phyloP scores from a whole-genome alignment of 805 yeast genomes.

The Diddensiella santjacobensis region DNA sequence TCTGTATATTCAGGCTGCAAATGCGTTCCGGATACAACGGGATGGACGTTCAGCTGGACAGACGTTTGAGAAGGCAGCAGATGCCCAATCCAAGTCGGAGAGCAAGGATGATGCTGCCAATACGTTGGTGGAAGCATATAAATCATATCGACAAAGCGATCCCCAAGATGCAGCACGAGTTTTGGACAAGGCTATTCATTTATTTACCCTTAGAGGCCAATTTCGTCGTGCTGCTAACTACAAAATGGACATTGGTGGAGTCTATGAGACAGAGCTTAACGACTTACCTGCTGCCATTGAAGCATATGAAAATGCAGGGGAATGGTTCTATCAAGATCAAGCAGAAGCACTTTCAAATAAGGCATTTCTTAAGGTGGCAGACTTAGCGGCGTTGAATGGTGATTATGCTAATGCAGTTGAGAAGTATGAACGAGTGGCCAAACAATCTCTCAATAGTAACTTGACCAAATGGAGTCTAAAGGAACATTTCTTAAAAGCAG shows the following conservation, averaged over 20 bases:
- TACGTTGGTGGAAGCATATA: conserved; percentile 84
- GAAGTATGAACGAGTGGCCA: conserved; percentile 73
- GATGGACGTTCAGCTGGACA: conserved; percentile 69
- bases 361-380: conserved; percentile 85
- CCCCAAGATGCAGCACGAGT: conserved; percentile 71
- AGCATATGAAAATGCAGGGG: conserved; percentile 90
- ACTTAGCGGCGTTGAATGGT: conserved; percentile 72
- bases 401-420: conserved; percentile 72
- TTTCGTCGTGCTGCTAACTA: conserved; percentile 95
- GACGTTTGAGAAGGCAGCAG: conserved; percentile 83
- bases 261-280: conserved; percentile 72
- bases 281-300: conserved; percentile 66
- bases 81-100: conserved; percentile 66
- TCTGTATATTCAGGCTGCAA: conserved; percentile 88
- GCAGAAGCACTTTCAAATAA: conserved; percentile 89
- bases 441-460: conserved; percentile 66
- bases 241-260: conserved; percentile 82
- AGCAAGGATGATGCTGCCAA: conserved; percentile 89
- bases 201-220: conserved; percentile 87
- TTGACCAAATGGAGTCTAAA: conserved; percentile 87
- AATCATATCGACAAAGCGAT: conserved; percentile 70
- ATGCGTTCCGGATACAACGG: conserved; percentile 71
- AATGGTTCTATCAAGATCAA: conserved; percentile 90
- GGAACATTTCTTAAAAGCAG: conserved; percentile 83
- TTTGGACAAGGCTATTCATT: conserved; percentile 69